Conservation (phyloP, 352 stramenopile genomes). For the Halophytophthora polymorphica region DNA sequence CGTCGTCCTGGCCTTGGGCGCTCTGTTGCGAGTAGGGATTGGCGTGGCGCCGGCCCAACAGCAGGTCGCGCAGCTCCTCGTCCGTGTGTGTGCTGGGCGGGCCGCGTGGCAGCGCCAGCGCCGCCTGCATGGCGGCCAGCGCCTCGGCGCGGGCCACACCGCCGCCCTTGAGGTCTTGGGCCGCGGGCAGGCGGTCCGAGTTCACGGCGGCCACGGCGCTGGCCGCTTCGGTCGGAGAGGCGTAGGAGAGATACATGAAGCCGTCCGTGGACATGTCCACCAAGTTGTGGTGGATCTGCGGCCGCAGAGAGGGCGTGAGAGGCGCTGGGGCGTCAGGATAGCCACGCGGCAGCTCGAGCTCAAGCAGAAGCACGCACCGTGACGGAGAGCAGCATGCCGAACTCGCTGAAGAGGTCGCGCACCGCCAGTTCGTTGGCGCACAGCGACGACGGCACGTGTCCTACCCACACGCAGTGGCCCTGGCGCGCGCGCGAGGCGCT, state of each 20-base stretch:
- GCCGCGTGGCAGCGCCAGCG: conserved; percentile 39
- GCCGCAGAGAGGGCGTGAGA: neutral
- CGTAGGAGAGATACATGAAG: conserved; percentile 68
- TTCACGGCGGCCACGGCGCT: conserved; percentile 37
- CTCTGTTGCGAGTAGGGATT: conserved; percentile 54
- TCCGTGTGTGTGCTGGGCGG: conserved; percentile 23
- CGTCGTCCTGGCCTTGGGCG: conserved; percentile 27
- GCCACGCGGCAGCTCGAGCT: neutral
- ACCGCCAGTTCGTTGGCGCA: conserved; percentile 52
- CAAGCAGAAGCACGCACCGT: conserved; percentile 24
- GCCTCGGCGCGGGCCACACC: conserved; percentile 5
- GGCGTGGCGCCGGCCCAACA: conserved; percentile 42
- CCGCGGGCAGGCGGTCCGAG: conserved; percentile 12
- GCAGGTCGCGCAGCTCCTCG: conserved; percentile 40
- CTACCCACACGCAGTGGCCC: conserved; percentile 47
- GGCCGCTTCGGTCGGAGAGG: conserved; percentile 31
- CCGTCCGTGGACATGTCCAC: conserved; percentile 52
- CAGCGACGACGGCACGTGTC: conserved; percentile 48
- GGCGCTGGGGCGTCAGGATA: neutral
- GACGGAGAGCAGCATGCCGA: conserved; percentile 44
- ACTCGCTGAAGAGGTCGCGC: conserved; percentile 43
- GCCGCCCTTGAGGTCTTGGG: conserved; percentile 9
- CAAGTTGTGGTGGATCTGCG: conserved; percentile 67
- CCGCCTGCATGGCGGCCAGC: conserved; percentile 42
- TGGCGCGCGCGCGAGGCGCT: conserved; percentile 6